Evolutionary conservation across 345 rosid genomes (phyloP).

Genomic region (Hibiscus tridactylites): DNA sequence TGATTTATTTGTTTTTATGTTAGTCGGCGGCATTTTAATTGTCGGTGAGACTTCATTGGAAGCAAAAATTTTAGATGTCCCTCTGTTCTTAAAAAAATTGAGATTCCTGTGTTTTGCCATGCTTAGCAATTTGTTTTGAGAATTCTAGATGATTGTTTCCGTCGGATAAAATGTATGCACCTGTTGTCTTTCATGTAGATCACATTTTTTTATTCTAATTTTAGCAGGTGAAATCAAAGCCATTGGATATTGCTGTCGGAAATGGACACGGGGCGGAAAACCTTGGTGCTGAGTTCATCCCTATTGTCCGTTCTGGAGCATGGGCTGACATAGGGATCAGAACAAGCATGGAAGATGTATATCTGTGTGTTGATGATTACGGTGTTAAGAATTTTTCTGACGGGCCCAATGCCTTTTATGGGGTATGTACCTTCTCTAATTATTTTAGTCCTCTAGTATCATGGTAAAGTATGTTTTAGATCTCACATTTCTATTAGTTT

Average conservation of each 20-base stretch:
- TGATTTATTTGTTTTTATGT: no score
- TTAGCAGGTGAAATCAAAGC: slow-evolving; percentile 53
- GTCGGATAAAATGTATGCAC: not conserved
- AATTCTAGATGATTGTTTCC: not conserved
- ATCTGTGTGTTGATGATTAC: slow-evolving; percentile 48
- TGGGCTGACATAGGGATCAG: slow-evolving; percentile 70
- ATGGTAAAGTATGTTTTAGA: not conserved
- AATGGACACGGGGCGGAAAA: slow-evolving; percentile 29
- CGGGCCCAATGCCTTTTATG: slow-evolving; percentile 77
- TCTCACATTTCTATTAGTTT: not conserved
- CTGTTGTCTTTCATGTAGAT: not conserved
- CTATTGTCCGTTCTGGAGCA: slow-evolving; percentile 75
- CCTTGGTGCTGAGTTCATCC: slow-evolving; percentile 37
- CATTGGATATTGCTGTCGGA: slow-evolving; percentile 34
- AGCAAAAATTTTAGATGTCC: not conserved
- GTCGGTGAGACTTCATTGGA: not conserved
- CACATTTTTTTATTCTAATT: slow-evolving; percentile 9
- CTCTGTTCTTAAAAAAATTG: no score
- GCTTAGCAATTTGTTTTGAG: not conserved
- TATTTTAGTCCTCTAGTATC: not conserved
- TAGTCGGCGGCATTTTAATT: not conserved
- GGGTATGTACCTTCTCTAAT: slow-evolving; percentile 36
- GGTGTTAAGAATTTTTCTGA: slow-evolving; percentile 31
- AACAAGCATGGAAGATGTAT: slow-evolving; percentile 78
- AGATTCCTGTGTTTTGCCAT: not conserved